Conservation (phyloP, 805 yeast species). For the Pichia kluyveri region DNA sequence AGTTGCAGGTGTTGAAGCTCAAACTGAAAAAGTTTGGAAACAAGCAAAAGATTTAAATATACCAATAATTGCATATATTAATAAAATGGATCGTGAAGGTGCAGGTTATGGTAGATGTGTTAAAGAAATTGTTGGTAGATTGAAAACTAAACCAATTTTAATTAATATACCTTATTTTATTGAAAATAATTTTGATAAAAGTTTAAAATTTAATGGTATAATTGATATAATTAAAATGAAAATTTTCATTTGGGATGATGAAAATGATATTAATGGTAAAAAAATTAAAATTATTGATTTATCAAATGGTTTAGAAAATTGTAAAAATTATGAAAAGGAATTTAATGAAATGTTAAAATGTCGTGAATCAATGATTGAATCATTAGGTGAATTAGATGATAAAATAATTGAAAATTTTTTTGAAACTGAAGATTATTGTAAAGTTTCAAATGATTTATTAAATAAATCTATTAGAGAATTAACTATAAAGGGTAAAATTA, state of each 20-base stretch:
- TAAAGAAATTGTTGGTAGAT: slow-evolving; percentile 66
- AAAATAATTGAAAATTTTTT: slow-evolving; percentile 65
- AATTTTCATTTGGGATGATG: slow-evolving; percentile 40
- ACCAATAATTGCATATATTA: slow-evolving; percentile 74
- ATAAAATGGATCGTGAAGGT: slow-evolving; percentile 95
- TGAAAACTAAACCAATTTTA: slow-evolving; percentile 65
- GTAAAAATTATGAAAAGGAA: slow-evolving; percentile 21
- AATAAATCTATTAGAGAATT: slow-evolving; percentile 52
- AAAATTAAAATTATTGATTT: slow-evolving; percentile 40
- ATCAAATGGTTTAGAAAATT: slow-evolving; percentile 13
- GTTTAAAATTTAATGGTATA: slow-evolving; percentile 52
- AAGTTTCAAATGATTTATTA: slow-evolving; percentile 48
- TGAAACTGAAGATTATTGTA: slow-evolving; percentile 64
- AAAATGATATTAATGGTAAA: slow-evolving; percentile 36
- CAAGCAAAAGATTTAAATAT: slow-evolving; percentile 62
- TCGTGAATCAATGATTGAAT: slow-evolving; percentile 73
- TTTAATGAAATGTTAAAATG: slow-evolving; percentile 44
- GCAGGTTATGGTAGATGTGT: slow-evolving; percentile 92
- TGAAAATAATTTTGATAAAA: slow-evolving; percentile 27
- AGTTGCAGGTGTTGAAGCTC: slow-evolving; percentile 97
- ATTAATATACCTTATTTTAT: slow-evolving; percentile 72
- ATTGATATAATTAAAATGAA: slow-evolving; percentile 65
- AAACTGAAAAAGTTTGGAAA: slow-evolving; percentile 94
- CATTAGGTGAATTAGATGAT: slow-evolving; percentile 78
- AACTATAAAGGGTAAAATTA: slow-evolving; percentile 47